Conservation (phyloP, 176 grass and related monocot genomes). For the Cenchrus fungigraminus region DNA sequence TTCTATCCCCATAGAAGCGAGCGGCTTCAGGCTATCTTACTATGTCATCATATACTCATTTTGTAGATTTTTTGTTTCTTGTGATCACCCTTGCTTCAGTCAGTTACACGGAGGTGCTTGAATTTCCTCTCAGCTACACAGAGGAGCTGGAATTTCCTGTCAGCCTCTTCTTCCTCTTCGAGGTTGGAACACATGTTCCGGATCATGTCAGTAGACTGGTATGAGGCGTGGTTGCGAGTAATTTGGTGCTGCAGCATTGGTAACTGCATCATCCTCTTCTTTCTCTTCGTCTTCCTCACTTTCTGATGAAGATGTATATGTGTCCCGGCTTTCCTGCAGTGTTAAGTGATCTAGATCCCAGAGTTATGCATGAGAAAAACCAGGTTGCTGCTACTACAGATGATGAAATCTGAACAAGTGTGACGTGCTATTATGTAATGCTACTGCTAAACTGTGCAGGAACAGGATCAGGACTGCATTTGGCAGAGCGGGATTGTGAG, state of each 20-base stretch:
- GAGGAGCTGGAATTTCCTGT: neutral
- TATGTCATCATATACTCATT: slow-evolving; percentile 31
- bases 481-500: neutral
- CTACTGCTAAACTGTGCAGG: neutral
- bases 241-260: neutral
- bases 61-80: neutral
- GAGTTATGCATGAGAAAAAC: slow-evolving; percentile 47
- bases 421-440: neutral
- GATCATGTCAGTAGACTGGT: slow-evolving; percentile 48
- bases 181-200: slow-evolving; percentile 6
- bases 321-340: slow-evolving; percentile 48
- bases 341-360: slow-evolving; percentile 57
- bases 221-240: slow-evolving; percentile 14
- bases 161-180: neutral
- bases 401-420: slow-evolving; percentile 26
- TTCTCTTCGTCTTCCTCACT: neutral
- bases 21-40: slow-evolving; percentile 48
- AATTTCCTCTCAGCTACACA: neutral
- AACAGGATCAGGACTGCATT: neutral
- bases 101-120: neutral
- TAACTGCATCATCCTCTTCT: neutral
- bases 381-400: neutral
- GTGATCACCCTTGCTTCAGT: neutral
- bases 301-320: slow-evolving; percentile 30
- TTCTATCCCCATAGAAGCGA: slow-evolving; percentile 36